Conservation (phyloP, 129 eudicot species). For the Centaurea solstitialis region DNA sequence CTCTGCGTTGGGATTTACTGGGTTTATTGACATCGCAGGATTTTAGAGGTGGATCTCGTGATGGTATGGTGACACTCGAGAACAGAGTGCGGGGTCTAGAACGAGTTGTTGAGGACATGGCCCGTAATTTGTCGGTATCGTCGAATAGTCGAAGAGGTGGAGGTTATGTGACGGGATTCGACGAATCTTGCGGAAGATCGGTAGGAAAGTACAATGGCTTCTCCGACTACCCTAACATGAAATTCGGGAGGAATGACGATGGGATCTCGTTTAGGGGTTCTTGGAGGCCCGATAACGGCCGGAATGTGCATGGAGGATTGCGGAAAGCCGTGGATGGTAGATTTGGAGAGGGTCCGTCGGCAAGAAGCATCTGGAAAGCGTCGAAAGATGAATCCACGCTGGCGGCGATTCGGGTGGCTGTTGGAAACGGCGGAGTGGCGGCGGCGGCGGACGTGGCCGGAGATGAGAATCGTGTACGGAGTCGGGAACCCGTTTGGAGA, state of each 20-base stretch:
- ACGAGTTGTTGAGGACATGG: conserved; percentile 94
- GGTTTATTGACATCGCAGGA: conserved; percentile 26
- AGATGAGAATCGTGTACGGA: conserved; percentile 51
- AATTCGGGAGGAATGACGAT: conserved; percentile 39
- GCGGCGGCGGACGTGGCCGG: conserved; percentile 60
- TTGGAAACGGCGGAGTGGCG: conserved; percentile 57
- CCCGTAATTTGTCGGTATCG: conserved; percentile 65
- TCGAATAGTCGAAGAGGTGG: conserved; percentile 52
- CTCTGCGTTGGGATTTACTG: not conserved
- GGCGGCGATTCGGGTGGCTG: conserved; percentile 84
- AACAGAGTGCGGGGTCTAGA: conserved; percentile 89
- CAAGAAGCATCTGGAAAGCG: conserved; percentile 96
- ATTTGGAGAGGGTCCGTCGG: conserved; percentile 95
- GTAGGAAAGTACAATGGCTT: conserved; percentile 60
- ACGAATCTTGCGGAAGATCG: conserved; percentile 62
- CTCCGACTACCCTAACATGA: conserved; percentile 55
- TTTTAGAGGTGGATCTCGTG: conserved; percentile 95
- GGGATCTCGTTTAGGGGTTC: conserved; percentile 44
- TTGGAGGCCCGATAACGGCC: conserved; percentile 52
- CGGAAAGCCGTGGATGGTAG: conserved; percentile 48
- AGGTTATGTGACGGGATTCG: conserved; percentile 48
- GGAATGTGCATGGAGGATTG: conserved; percentile 47
- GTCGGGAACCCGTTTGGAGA: conserved; percentile 72
- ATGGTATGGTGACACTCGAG: conserved; percentile 86
- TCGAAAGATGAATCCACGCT: conserved; percentile 92